A percentile compares a stretch with the other conserved stretches of the same genome.
Conservation (phyloP, 306 rosid genomes). For the Acacia acuminata region DNA sequence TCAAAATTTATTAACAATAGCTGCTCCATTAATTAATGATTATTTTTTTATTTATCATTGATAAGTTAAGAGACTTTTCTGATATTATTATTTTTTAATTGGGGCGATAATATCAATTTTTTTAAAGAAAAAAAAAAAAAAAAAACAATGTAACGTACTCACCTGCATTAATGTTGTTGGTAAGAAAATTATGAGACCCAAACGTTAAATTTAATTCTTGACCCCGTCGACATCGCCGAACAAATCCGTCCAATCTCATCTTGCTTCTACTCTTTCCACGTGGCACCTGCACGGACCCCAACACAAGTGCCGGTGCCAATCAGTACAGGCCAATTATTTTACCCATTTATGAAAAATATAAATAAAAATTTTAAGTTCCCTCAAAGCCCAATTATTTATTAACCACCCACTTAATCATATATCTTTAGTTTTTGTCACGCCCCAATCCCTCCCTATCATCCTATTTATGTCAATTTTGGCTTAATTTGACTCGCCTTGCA, state of each 20-base stretch:
- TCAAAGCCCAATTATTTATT: conserved; percentile 12
- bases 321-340: conserved; percentile 26
- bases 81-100: too few species aligned
- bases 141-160: background rate
- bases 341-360: background rate
- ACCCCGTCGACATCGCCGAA: conserved; percentile 61
- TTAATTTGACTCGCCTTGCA: conserved; percentile 51
- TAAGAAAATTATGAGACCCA: conserved; percentile 1
- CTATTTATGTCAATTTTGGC: conserved; percentile 44
- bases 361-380: background rate
- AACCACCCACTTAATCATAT: background rate
- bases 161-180: background rate
- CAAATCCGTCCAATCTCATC: conserved; percentile 48
- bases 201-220: conserved; percentile 39
- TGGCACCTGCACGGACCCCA: conserved; percentile 50
- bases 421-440: conserved; percentile 31
- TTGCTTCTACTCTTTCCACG: conserved; percentile 61
- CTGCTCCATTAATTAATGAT: rapidly evolving
- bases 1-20: too few species aligned
- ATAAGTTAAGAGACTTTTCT: too few species aligned
- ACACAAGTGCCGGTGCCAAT: conserved; percentile 56
- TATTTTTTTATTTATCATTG: too few species aligned
- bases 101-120: too few species aligned
- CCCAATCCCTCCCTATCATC: background rate
- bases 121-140: too few species aligned